Conservation (phyloP, 352 stramenopile genomes). For the Aphanomyces astaci region DNA sequence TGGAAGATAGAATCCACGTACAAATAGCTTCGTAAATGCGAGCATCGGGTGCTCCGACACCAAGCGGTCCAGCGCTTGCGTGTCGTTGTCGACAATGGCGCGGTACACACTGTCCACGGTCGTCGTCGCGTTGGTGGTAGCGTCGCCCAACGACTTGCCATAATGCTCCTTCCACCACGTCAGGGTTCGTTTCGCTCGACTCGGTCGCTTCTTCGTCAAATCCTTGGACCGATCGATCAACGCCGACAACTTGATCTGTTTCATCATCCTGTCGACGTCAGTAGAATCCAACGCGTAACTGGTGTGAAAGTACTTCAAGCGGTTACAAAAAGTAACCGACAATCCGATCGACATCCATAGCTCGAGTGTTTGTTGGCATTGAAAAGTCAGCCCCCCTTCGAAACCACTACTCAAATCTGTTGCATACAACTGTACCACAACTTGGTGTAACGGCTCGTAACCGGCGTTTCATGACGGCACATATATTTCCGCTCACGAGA, state of each 20-base stretch:
- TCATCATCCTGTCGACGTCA: too few species aligned
- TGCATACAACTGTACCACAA: too few species aligned
- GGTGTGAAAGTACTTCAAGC: too few species aligned
- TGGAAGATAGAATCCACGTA: background rate
- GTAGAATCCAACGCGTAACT: too few species aligned
- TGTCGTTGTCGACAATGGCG: slow-evolving; percentile 1
- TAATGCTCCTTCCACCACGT: slow-evolving; percentile 5
- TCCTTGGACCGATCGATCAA: background rate
- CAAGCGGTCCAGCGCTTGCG: background rate
- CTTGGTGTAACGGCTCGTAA: too few species aligned
- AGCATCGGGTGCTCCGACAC: background rate
- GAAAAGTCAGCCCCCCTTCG: too few species aligned
- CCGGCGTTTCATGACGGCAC: too few species aligned
- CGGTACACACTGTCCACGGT: background rate
- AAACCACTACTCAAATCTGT: too few species aligned
- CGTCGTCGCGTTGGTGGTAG: background rate
- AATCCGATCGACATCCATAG: too few species aligned
- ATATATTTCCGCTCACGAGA: too few species aligned
- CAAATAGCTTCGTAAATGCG: slow-evolving; percentile 9
- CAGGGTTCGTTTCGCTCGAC: background rate
- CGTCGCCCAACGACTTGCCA: background rate
- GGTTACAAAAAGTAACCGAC: too few species aligned
- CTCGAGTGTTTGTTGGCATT: too few species aligned
- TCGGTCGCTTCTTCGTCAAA: background rate
- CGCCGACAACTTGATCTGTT: background rate